Conservation (phyloP, 192 early-diverging fungal genomes). For the Piromyces sp. region DNA sequence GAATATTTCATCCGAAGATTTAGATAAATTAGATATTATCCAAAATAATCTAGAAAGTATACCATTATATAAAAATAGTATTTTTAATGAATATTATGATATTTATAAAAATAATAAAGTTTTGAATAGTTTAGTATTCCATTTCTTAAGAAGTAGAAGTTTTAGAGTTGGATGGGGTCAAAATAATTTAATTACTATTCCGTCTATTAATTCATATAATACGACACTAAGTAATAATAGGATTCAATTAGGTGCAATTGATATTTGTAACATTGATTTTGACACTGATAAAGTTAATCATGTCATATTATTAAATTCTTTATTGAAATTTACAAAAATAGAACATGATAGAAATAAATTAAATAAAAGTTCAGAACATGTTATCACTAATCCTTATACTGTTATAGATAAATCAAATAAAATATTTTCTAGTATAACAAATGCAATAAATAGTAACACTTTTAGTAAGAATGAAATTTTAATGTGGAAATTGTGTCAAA, state of each 20-base stretch:
- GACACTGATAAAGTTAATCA: not conserved
- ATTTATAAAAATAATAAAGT: not conserved
- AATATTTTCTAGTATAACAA: not conserved
- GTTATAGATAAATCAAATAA: not conserved
- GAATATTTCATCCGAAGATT: not conserved
- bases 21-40: not conserved
- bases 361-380: not conserved
- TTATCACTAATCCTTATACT: not conserved
- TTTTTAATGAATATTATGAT: not conserved
- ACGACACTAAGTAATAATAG: not conserved
- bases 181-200: not conserved
- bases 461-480: not conserved
- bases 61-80: not conserved
- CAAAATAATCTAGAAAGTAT: not conserved
- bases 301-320: not conserved
- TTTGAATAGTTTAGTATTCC: too few species aligned
- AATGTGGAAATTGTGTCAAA: not conserved
- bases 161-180: not conserved
- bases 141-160: not conserved
- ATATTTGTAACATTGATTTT: not conserved
- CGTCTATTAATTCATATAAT: not conserved
- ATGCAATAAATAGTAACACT: not conserved
- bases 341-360: not conserved
- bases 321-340: not conserved
- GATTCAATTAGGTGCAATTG: not conserved